Base-by-base conservation (phyloP, 2,329 filamentous ascomycete genomes). In the Trichoderma lentiforme region DNA sequence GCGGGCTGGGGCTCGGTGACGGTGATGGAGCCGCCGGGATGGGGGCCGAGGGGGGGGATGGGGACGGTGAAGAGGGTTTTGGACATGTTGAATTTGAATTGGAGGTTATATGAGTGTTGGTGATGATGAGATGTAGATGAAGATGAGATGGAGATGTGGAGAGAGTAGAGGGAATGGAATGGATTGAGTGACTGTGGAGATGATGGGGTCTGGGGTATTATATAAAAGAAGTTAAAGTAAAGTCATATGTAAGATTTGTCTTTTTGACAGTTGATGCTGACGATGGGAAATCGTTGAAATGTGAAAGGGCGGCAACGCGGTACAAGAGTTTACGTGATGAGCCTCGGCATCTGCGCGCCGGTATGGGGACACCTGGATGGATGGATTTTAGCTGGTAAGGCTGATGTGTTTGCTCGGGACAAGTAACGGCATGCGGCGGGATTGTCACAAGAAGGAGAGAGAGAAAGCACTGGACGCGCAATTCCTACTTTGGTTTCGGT, bases 1-100 rank as follows among this genome's bases (percentile, higher is more conserved):
- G 82, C 79, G 4, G 87, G 84, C 15, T 84, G 80, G 1, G 91
- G 90, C 69, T 87, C 83, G 12, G 90, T 91, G 84, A 89, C 90
- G 74, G 86, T 83, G 74, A 95, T 87, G 74, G 82, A 82, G 77
- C 91, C 91, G 75, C 86, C 86, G 11, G 82, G 81, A 78, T 86
- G 82, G 67, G 80, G 73, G 67, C 79, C 81, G 74, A 82, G 75
- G 70, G 84, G 78, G 56, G 89, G 87, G 75, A 93, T 81, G 11
- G 86, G 87, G 83, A 93, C 75, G 65, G 78, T 76, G 76, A 82
- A 82, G 74, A 82, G 79, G 5, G 71, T 43, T 47, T 66, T 67
- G n/a, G 75, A 51, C n/a, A 76, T 71, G 6, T n/a, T 78, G 65
- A 63, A 3, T 21, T 21, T 21, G 21, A 21, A 21, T 21, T 21